Evolutionary conservation across 208 protist species (phyloP), one percentile per base, ranked within the genome.

Genomic region (Trichomonas vaginalis): DNA sequence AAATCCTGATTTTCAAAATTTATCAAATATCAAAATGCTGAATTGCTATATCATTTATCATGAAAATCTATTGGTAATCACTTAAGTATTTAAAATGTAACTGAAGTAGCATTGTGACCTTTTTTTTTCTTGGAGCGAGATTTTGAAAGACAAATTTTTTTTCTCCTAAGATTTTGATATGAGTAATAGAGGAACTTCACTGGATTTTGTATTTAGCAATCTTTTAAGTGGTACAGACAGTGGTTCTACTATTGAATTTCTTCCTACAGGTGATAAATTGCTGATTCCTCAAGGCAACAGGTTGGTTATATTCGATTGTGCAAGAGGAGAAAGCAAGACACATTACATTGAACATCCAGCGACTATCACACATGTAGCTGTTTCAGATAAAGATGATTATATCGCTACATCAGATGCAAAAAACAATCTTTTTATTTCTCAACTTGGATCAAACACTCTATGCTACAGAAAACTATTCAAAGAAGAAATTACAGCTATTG

Each of bases 121-220:
- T n/a, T n/a, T n/a, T n/a, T n/a, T n/a, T n/a, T n/a, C n/a, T n/a
- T n/a, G n/a, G n/a, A n/a, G n/a, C n/a, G n/a, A n/a, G n/a, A n/a
- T n/a, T n/a, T n/a, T n/a, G n/a, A n/a, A n/a, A n/a, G n/a, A n/a
- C n/a, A n/a, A n/a, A n/a, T n/a, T n/a, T n/a, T n/a, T n/a, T n/a
- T n/a, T n/a, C n/a, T n/a, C n/a, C n/a, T n/a, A n/a, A n/a, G n/a
- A n/a, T n/a, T n/a, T n/a, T n/a, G n/a, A n/a, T n/a, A 70, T 70
- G 56, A 70, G 56, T 27, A 70, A 70, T 27, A 70, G 56, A 27
- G 56, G 56, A 70, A 70, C 56, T 27, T 70, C 86, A 27, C 86
- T 92, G 27, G 86, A 92, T 92, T 92, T 92, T 51, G 86, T 92
- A 8, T 92, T 92, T 51, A 48, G 40, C 27, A 92, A 92, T 51